A percentile compares a stretch with the other conserved stretches of the same genome.
These are phyloP conservation scores for Daldinia loculata DNA, from an alignment of 495 filamentous ascomycete species.

Conservation along the genomic window DNA sequence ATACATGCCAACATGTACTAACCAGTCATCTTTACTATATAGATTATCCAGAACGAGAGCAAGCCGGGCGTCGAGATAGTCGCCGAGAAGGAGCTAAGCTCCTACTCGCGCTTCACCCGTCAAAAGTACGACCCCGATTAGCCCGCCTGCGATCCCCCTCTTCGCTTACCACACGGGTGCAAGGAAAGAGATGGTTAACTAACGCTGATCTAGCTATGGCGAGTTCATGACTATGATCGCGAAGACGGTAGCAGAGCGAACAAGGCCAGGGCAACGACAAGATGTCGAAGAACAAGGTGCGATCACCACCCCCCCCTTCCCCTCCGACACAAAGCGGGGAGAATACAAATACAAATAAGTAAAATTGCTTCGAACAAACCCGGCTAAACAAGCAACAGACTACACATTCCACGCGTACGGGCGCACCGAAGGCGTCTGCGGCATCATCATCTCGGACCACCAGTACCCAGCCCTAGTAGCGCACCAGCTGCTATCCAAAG, in stretches of 20 bases:
- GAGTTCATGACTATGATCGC: constrained; percentile 77
- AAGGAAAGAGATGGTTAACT: constrained; percentile 26
- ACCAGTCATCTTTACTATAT: constrained; percentile 28
- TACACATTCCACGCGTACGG: constrained; percentile 92
- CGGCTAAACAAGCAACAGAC: constrained; percentile 50
- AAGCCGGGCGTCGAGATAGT: constrained; percentile 84
- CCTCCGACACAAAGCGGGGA: background rate
- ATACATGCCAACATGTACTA: background rate
- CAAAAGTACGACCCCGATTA: constrained; percentile 59
- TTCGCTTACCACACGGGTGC: background rate
- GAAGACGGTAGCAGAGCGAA: constrained; percentile 81
- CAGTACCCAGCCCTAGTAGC: constrained; percentile 91
- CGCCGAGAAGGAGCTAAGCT: constrained; percentile 79
- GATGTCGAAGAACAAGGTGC: constrained; percentile 88
- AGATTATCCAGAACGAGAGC: constrained; percentile 84
- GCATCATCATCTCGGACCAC: constrained; percentile 87
- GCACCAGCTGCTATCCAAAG: constrained; percentile 91
- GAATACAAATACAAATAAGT: background rate
- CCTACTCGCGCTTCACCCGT: constrained; percentile 83
- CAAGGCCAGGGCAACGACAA: constrained; percentile 84
- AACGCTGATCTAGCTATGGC: constrained; percentile 52
- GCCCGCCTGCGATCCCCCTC: background rate
- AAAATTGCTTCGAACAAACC: background rate
- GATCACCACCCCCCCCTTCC: constrained; percentile 11
- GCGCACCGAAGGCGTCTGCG: constrained; percentile 85